Base-by-base conservation (phyloP, 306 rosid genomes). In the Quercus gilva region DNA sequence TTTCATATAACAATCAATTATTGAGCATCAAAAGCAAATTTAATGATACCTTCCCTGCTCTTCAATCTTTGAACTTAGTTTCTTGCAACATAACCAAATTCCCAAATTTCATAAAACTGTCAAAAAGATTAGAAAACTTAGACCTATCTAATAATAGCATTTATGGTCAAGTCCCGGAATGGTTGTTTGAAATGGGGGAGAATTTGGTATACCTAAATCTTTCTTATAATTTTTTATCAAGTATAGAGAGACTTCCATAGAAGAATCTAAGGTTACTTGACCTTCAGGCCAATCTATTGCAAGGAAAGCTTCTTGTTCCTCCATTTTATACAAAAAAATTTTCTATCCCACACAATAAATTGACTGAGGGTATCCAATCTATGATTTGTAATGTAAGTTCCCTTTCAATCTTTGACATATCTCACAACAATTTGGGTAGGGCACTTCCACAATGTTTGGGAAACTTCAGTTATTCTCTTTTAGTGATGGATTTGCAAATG, bases 221-320 rank as follows among this genome's bases (percentile, higher is more conserved):
- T 52, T 69, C 83, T 25, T 76, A 67, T 55, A 78, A 83, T 31
- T 7, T 5, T 51, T 51, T 83, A 13, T 80, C 76, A 11, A 68
- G 43, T 1, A 6, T 75, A 4, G 26, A 73, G 23, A 37, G 49
- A 6, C 75, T 81, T 58, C 33, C 76, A 4, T 52, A 59, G 88
- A 28, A 35, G 5, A 19, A 41, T 5, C 14, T 78, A n/a, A 0
- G 0, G 0, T 0, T 0, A 1, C 1, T 85, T 60, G 68, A 52
- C 18, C 84, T 85, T 2, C 71, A 74, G 31, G 79, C 53, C 72
- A 83, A 83, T 77, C 26, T 76, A 23, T 78, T 88, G 35, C 6
- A 33, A 33, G 35, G 35, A 33, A 33, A 33, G 35, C 6, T 33
- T 33, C 35, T 33, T 5, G 6, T 5, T 33, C 6, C 6, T 33